Base-by-base conservation (phyloP, 2,329 filamentous ascomycete species). In the Xylaria digitata region DNA sequence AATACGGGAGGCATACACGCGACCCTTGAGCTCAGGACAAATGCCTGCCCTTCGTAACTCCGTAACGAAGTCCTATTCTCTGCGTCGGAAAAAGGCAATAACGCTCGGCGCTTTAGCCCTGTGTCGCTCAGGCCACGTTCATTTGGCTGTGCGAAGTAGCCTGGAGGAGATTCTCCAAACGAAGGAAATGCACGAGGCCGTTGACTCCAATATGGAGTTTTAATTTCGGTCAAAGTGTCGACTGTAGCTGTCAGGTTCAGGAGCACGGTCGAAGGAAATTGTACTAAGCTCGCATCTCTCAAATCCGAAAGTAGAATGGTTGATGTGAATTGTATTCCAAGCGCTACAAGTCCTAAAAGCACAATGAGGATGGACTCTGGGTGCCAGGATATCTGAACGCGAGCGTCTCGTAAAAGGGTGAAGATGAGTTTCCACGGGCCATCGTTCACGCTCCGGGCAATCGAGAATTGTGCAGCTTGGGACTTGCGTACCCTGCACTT, bases 281-380 rank as follows among this genome's bases (percentile, higher is more conserved):
- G 19, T 8, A 26, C 46, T 3, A 59, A 17, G 34, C 11, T 42
- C 0, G 21, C 19, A 5, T 50, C 32, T 21, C 40, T 3, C 5
- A 59, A 19, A 43, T 59, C 56, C 1, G 45, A 59, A 4, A 59
- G 34, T 26, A 59, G 19, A n/a, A 59, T 59, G 5, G 56, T 59
- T 1, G 56, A 59, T 19, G 56, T 37, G 5, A 59, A 59, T 17
- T 59, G 56, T 19, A 26, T 21, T 9, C 56, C 46, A 7, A 50
- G 34, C 8, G 56, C 34, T 1, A 32, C 34, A 19, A 50, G 6
- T 2, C 37, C 37, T 2, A 59, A 19, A 37, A 59, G 21, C 6
- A 59, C 11, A 13, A 59, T 50, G 17, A 59, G 52, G 52, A 55
- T 40, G 17, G 34, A 34, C 37, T 59, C 56, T 21, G 46, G 21